Conservation (phyloP, 179 eudicot genomes). For the Beta macrorhiza region DNA sequence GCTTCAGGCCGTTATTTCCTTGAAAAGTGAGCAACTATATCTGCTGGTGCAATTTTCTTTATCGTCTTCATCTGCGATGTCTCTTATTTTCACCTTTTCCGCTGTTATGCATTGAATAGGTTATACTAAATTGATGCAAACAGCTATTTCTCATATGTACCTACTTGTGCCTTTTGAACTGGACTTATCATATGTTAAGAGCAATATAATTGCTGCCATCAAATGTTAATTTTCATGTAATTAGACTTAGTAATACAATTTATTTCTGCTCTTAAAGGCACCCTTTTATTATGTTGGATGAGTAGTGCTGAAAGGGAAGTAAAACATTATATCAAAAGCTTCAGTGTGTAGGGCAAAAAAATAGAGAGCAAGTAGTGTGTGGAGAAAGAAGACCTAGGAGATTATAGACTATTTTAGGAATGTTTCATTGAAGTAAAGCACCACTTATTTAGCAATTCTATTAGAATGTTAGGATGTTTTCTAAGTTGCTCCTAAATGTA, state of each 20-base stretch:
- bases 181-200: not conserved
- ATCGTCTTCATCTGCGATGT: not conserved
- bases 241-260: too few relatives aligned
- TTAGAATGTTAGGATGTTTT: too few relatives aligned
- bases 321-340: not conserved
- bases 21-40: constrained; percentile 71
- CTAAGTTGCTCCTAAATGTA: too few relatives aligned
- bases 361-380: too few relatives aligned
- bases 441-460: too few relatives aligned
- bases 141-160: not conserved
- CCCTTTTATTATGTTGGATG: not conserved
- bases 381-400: not conserved
- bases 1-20: constrained; percentile 77
- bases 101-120: not conserved
- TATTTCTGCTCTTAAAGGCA: too few relatives aligned
- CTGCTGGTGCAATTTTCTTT: not conserved
- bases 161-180: not conserved
- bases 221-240: not conserved
- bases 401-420: not conserved
- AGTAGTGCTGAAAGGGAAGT: not conserved
- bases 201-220: not conserved
- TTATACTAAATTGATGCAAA: not conserved
- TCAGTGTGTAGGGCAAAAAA: not conserved
- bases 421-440: not conserved
- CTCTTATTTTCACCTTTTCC: not conserved